phyloP scores from a whole-genome alignment of 352 stramenopile species.

The Phytophthora chlamydospora region DNA sequence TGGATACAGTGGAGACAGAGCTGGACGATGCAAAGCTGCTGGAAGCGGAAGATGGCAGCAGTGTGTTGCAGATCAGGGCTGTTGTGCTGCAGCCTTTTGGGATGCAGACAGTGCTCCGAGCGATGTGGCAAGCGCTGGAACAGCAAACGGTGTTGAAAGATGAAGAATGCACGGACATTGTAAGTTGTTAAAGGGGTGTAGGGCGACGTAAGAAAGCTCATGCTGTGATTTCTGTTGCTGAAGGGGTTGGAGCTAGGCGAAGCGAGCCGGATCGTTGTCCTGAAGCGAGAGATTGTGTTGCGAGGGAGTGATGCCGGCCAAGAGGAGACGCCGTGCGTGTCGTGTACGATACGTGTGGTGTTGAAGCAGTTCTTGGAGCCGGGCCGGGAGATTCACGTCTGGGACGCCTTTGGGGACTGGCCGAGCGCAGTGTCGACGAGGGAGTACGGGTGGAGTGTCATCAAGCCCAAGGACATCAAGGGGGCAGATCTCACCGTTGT shows the following conservation, averaged over 20 bases:
- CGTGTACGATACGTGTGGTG: conserved; percentile 17
- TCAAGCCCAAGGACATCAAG: conserved; percentile 10
- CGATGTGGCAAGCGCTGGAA: conserved; percentile 14
- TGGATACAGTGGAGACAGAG: neutral
- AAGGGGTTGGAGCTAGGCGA: conserved; percentile 10
- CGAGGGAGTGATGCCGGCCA: conserved; percentile 10
- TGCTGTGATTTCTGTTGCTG: neutral
- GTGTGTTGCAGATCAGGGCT: conserved; percentile 14
- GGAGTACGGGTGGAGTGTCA: conserved; percentile 24
- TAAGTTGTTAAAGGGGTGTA: conserved; percentile 4
- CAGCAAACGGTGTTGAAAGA: conserved; percentile 14
- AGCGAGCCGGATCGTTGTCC: conserved; percentile 14
- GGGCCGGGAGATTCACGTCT: conserved; percentile 24
- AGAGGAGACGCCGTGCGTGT: neutral
- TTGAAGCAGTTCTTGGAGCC: conserved; percentile 26
- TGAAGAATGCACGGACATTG: conserved; percentile 11
- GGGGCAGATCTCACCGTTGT: conserved; percentile 7
- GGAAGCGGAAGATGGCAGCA: conserved; percentile 3
- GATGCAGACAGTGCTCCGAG: conserved; percentile 6
- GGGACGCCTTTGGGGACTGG: conserved; percentile 21
- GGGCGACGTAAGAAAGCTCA: neutral
- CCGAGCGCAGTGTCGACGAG: conserved; percentile 9
- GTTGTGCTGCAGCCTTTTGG: conserved; percentile 9
- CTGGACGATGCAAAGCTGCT: conserved; percentile 14
- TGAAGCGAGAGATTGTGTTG: conserved; percentile 22